These are phyloP conservation scores for Aspergillus bertholletiae DNA, from an alignment of 495 filamentous ascomycete genomes.

Conservation along the genomic window DNA sequence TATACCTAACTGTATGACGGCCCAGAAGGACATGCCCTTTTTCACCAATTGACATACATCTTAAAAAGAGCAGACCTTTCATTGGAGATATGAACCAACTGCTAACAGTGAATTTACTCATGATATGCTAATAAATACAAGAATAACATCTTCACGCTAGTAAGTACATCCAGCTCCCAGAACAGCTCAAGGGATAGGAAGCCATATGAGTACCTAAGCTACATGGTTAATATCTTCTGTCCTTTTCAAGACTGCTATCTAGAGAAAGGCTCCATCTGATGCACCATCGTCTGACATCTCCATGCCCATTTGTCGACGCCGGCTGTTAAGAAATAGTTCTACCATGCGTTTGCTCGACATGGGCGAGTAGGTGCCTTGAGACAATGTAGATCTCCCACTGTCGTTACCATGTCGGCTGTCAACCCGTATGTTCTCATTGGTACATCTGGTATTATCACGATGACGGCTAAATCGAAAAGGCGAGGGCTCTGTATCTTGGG, in stretches of 20 bases:
- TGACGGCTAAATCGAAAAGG: conserved; percentile 30
- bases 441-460: conserved; percentile 21
- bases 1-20: not conserved
- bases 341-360: conserved; percentile 58
- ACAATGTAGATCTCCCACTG: conserved; percentile 18
- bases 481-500: conserved; percentile 20
- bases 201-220: too few species aligned
- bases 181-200: not conserved
- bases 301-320: conserved; percentile 40
- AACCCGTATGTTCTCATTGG: conserved; percentile 30
- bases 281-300: conserved; percentile 16
- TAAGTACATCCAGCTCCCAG: not conserved
- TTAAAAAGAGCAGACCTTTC: not conserved
- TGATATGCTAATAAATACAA: not conserved
- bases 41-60: not conserved
- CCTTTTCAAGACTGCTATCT: not conserved
- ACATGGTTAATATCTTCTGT: too few species aligned
- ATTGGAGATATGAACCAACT: not conserved
- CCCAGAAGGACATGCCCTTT: not conserved
- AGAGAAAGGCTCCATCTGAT: conserved; percentile 28
- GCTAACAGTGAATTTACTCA: not conserved
- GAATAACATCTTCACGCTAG: not conserved
- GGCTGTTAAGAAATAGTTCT: conserved; percentile 55
- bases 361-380: conserved; percentile 21
- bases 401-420: conserved; percentile 21